These are phyloP conservation scores for Agrocybe praecox DNA, from an alignment of 768 basidiomycete species.

Conservation along the genomic window DNA sequence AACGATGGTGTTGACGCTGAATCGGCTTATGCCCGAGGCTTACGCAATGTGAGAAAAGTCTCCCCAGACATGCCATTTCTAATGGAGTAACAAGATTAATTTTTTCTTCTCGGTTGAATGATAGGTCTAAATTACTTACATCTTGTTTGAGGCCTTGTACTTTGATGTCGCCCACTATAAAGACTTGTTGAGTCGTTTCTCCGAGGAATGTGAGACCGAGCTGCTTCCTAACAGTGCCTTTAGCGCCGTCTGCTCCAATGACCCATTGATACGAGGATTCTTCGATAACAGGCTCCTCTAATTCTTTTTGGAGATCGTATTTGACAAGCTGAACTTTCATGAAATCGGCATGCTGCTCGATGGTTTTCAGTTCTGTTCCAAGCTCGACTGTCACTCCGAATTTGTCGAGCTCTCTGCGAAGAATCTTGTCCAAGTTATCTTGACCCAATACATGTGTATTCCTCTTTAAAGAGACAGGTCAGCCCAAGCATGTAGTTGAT, in stretches of 20 bases:
- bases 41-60: conserved; percentile 22
- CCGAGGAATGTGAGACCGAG: conserved; percentile 41
- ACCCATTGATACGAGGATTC: conserved; percentile 31
- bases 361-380: conserved; percentile 43
- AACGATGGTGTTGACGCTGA: neutral
- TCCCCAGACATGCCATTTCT: conserved; percentile 52
- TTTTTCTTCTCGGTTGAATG: neutral
- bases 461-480: neutral
- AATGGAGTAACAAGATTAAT: neutral
- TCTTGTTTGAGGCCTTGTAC: conserved; percentile 36
- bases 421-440: conserved; percentile 32
- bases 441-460: conserved; percentile 28
- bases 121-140: conserved; percentile 23
- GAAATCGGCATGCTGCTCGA: conserved; percentile 36
- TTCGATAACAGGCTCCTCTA: conserved; percentile 23
- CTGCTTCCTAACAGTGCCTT: conserved; percentile 39
- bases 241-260: conserved; percentile 46
- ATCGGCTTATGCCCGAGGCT: neutral
- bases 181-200: conserved; percentile 32
- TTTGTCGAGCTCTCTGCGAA: conserved; percentile 32
- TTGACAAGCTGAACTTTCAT: conserved; percentile 35
- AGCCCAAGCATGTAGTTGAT: neutral
- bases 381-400: conserved; percentile 38
- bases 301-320: neutral
- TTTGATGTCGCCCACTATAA: conserved; percentile 42